Evolutionary conservation across 441 rosid species (phyloP), one percentile per base, ranked within the genome.

Genomic region (Omphalea diandra): DNA sequence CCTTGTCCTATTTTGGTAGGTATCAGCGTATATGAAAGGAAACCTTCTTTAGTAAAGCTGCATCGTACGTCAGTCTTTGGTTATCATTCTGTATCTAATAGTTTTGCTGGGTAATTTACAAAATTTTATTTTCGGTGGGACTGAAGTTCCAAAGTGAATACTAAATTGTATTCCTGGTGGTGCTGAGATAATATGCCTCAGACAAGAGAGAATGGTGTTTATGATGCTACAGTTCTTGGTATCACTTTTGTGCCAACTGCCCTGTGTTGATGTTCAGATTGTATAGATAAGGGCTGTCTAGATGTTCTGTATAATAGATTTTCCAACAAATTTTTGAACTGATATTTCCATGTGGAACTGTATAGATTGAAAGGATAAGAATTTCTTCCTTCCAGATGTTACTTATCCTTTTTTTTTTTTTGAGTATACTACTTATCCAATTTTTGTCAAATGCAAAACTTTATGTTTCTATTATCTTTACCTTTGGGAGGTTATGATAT

Each of bases 1-100:
- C 60, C 11, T 71, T 43, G 26, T 55, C 59, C 6, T 55, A 18
- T 59, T 1, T 24, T 64, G 44, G 35, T 50, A 71, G 20, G 32
- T 44, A 9, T 27, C 43, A 36, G 63, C 65, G n/a, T 38, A 67
- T 52, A 15, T 32, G 41, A 31, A 57, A 50, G 24, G n/a, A 57
- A 59, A 31, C 31, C 27, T 44, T 18, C 7, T 33, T 4, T 40
- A 8, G 4, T 32, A 38, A 55, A 63, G 14, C 22, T 68, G 64
- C 52, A 61, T 68, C 46, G 3, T 38, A 44, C 22, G 41, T 54
- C 41, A 24, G 27, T 63, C 12, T 11, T 47, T 15, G 32, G 8
- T 26, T 43, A 26, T 58, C 27, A 3, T n/a, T 63, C 43, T 40
- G 1, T 31, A 4, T 38, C 20, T 22, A 20, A 52, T n/a, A 33